Evolutionary conservation across 371 early-diverging fungal species (phyloP), one percentile per base, ranked within the genome.

Genomic region (Apophysomyces sp.): DNA sequence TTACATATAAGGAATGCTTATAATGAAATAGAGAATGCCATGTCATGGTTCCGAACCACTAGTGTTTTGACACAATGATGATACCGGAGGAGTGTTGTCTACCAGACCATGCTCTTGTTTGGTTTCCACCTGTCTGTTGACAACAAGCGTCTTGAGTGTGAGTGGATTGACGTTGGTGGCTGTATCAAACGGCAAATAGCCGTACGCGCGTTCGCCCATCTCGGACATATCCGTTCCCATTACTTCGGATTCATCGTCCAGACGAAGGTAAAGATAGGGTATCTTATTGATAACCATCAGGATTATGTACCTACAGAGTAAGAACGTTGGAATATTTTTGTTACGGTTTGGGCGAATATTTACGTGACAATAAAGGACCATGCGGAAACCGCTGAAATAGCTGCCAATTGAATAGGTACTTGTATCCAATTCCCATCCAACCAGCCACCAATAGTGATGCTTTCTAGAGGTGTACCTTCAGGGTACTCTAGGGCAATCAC

Each of bases 201-300:
- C 82, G 57, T 88, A 87, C 4, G 85, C 86, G 37, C 75, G 73
- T 66, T 88, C 88, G 57, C 87, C 88, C 79, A 86, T 81, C 61
- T 87, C 80, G 32, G 83, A 63, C 60, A 74, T 60, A 55, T 87
- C 88, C 5, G 79, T 74, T 31, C 86, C 87, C 9, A 75, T 69
- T 31, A 82, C 71, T 64, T 87, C 87, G 63, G 72, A 77, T 58
- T 82, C 85, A 60, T 79, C 76, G 41, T 76, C 65, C 52, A 86
- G 64, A 40, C 88, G 77, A 51, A 87, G 65, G 18, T 58, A 71
- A 56, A 66, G 79, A 67, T 60, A 81, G 30, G 84, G 83, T 21
- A 85, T 72, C 15, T 58, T 56, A 53, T 74, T 74, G 61, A 74
- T 78, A n/a, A 74, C 54, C 9, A 78, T 27, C 30, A 85, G 65